phyloP scores from a whole-genome alignment of 1,284 basidiomycete genomes.

The Nidula niveotomentosa region DNA sequence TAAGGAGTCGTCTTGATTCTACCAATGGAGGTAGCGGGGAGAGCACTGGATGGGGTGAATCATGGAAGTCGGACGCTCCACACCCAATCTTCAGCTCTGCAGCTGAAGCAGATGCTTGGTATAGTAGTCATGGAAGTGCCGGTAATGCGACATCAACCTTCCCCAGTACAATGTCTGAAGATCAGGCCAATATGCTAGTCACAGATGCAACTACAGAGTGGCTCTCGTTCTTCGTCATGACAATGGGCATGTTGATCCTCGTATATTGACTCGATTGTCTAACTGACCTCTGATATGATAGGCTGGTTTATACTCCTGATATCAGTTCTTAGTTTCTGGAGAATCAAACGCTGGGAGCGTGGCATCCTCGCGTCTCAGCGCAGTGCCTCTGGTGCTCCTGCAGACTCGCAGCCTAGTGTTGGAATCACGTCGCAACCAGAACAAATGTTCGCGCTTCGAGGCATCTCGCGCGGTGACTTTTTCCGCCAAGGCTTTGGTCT shows the following conservation, averaged over 20 bases:
- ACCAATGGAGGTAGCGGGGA: slow-evolving; percentile 16
- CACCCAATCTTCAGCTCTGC: slow-evolving; percentile 37
- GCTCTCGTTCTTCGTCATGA: slow-evolving; percentile 95
- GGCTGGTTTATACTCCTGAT: slow-evolving; percentile 94
- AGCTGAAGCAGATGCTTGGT: slow-evolving; percentile 48
- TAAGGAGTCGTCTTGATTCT: slow-evolving; percentile 48
- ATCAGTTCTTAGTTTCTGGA: slow-evolving; percentile 87
- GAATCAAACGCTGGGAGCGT: slow-evolving; percentile 86
- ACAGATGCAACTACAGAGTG: slow-evolving; percentile 76
- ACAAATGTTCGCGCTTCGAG: slow-evolving; percentile 41
- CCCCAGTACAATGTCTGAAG: slow-evolving; percentile 27
- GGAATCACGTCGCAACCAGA: slow-evolving; percentile 39
- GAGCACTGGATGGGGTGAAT: slow-evolving; percentile 23
- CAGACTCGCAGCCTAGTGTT: slow-evolving; percentile 17
- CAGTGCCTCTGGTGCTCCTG: slow-evolving; percentile 20
- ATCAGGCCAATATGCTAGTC: slow-evolving; percentile 36
- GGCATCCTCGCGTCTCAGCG: slow-evolving; percentile 63
- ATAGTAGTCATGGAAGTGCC: slow-evolving; percentile 24
- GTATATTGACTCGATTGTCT: not conserved
- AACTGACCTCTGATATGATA: slow-evolving; percentile 12
- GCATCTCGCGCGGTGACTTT: slow-evolving; percentile 43
- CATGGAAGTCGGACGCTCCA: slow-evolving; percentile 28
- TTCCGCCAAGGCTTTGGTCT: slow-evolving; percentile 55
- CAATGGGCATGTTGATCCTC: slow-evolving; percentile 54
- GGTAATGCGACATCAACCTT: slow-evolving; percentile 21